Evolutionary conservation across 306 rosid genomes (phyloP).

Genomic region (Lithocarpus polystachyus): DNA sequence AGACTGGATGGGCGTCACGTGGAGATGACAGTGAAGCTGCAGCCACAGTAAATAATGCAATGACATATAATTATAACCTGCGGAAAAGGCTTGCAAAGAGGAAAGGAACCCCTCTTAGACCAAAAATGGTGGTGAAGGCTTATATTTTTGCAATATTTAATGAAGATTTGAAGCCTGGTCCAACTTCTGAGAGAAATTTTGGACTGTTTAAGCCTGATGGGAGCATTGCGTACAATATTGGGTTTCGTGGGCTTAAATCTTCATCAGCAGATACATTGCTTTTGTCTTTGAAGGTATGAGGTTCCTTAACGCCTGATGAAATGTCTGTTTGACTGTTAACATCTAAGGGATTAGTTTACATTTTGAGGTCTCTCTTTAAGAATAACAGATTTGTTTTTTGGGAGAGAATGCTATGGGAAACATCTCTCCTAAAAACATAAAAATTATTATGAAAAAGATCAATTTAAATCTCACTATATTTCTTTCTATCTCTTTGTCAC

Average conservation of each 20-base stretch:
- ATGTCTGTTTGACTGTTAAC: background rate
- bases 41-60: constrained; percentile 69
- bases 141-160: constrained; percentile 84
- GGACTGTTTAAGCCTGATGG: constrained; percentile 96
- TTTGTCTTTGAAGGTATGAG: constrained; percentile 63
- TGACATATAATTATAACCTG: constrained; percentile 82
- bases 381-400: background rate
- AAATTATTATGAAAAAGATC: background rate
- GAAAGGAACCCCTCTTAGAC: constrained; percentile 95
- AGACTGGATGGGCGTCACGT: constrained; percentile 94
- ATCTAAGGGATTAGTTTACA: background rate
- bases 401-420: background rate
- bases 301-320: background rate
- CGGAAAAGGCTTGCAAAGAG: constrained; percentile 88
- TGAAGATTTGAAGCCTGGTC: constrained; percentile 65
- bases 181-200: constrained; percentile 78
- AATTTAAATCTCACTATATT: background rate
- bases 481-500: background rate
- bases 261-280: constrained; percentile 57
- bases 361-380: background rate
- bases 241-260: constrained; percentile 77
- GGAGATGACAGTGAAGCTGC: constrained; percentile 71
- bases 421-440: background rate
- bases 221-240: constrained; percentile 75
- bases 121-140: constrained; percentile 71